These are phyloP conservation scores for Scopulariopsis brevicaulis DNA, from an alignment of 2,329 filamentous ascomycete genomes.

Conservation along the genomic window DNA sequence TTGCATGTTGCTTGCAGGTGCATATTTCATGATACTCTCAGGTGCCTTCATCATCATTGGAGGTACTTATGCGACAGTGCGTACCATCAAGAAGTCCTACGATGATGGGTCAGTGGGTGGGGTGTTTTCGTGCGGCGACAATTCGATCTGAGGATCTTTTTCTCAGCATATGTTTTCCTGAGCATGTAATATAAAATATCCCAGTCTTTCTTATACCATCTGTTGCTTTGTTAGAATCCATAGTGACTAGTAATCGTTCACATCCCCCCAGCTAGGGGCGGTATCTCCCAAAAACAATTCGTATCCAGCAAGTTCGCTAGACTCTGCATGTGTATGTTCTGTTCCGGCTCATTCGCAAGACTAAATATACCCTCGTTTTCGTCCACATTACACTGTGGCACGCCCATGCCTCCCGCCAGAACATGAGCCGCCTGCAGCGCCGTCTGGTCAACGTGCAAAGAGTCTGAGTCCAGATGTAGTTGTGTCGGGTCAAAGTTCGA, in stretches of 20 bases:
- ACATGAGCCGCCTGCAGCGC: not conserved
- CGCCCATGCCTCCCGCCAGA: not conserved
- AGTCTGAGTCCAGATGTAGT: not conserved
- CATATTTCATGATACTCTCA: no score
- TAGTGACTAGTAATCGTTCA: not conserved
- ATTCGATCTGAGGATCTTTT: not conserved
- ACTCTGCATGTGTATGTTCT: conserved; percentile 8
- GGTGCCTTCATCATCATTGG: not conserved
- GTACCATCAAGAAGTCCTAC: not conserved
- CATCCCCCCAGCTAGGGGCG: not conserved
- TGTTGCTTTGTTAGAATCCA: not conserved
- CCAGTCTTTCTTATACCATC: no score
- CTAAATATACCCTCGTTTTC: not conserved
- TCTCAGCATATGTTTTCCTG: no score
- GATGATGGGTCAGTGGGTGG: not conserved
- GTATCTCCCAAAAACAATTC: conserved; percentile 7
- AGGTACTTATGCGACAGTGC: not conserved
- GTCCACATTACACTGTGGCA: not conserved
- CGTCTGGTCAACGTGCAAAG: not conserved
- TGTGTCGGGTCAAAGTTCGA: not conserved
- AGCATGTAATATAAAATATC: no score
- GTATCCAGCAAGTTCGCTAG: conserved; percentile 9
- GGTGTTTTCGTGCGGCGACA: not conserved
- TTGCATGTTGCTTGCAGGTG: no score
- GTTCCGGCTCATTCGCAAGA: conserved; percentile 3